Evolutionary conservation across 805 yeast species (phyloP).

Genomic region (Kodamaea neixiangensis): DNA sequence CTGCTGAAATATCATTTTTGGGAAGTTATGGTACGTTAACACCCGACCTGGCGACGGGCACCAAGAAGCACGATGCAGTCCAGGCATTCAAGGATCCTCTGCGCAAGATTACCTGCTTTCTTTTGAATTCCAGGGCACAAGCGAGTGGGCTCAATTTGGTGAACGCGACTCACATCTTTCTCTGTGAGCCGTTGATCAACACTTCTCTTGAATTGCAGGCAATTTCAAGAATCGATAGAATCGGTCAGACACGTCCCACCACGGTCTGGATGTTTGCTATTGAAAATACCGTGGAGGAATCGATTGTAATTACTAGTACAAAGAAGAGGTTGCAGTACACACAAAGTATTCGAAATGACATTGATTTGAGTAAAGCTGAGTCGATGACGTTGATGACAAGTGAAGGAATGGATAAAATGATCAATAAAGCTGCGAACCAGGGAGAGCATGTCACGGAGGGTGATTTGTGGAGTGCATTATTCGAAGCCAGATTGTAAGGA

Average conservation of each 20-base stretch:
- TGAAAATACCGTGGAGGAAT: slow-evolving; percentile 84
- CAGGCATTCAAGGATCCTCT: slow-evolving; percentile 60
- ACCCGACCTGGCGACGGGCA: slow-evolving; percentile 32
- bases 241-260: slow-evolving; percentile 82
- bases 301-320: slow-evolving; percentile 70
- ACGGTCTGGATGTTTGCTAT: slow-evolving; percentile 92
- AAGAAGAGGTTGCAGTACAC: slow-evolving; percentile 53
- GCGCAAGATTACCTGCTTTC: slow-evolving; percentile 72
- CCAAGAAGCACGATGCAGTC: slow-evolving; percentile 41
- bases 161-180: slow-evolving; percentile 88
- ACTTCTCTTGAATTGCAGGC: slow-evolving; percentile 90
- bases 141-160: slow-evolving; percentile 89
- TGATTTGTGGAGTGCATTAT: slow-evolving; percentile 67
- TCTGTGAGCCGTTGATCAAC: slow-evolving; percentile 91
- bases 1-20: slow-evolving; percentile 56
- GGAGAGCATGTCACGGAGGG: slow-evolving; percentile 61
- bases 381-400: slow-evolving; percentile 55
- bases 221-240: slow-evolving; percentile 85
- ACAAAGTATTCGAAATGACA: slow-evolving; percentile 27
- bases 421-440: slow-evolving; percentile 41
- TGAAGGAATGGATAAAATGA: slow-evolving; percentile 51
- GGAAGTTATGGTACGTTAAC: slow-evolving; percentile 50
- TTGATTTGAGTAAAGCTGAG: slow-evolving; percentile 43
- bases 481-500: slow-evolving; percentile 29
- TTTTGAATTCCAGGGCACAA: slow-evolving; percentile 81